Evolutionary conservation across 2,329 filamentous ascomycete genomes (phyloP).

Genomic region (Sordariomycetes sp.): DNA sequence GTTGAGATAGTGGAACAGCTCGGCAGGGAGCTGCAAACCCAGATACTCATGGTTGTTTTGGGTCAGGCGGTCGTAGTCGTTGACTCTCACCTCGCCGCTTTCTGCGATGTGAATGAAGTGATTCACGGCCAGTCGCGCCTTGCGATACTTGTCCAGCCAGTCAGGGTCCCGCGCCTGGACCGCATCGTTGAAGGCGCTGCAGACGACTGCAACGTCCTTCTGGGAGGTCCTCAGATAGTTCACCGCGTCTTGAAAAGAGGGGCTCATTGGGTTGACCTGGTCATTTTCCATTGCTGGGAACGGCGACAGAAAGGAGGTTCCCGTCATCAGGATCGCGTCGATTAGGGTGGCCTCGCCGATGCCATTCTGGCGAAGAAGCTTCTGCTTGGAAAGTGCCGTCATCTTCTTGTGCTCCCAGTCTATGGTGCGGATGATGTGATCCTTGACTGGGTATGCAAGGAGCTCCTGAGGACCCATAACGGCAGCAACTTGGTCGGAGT

Average conservation of each 20-base stretch:
- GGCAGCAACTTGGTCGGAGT: slow-evolving; percentile 61
- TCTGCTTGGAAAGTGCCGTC: slow-evolving; percentile 52
- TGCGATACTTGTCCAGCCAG: slow-evolving; percentile 81
- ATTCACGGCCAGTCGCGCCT: slow-evolving; percentile 74
- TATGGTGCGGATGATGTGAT: slow-evolving; percentile 57
- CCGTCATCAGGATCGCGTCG: slow-evolving; percentile 74
- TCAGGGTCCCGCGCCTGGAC: slow-evolving; percentile 59
- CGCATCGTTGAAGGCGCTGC: slow-evolving; percentile 72
- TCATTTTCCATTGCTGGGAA: too few species aligned
- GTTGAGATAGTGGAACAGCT: slow-evolving; percentile 85
- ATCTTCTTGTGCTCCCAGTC: slow-evolving; percentile 64
- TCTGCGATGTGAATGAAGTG: slow-evolving; percentile 77
- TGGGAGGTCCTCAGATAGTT: slow-evolving; percentile 64
- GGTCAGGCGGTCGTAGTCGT: slow-evolving; percentile 66
- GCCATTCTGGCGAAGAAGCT: slow-evolving; percentile 56
- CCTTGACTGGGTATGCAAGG: slow-evolving; percentile 75
- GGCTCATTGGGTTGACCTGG: too few species aligned
- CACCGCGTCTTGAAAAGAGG: slow-evolving; percentile 69
- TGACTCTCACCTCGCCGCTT: slow-evolving; percentile 67
- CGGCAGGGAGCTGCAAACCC: slow-evolving; percentile 79
- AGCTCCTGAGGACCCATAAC: slow-evolving; percentile 80
- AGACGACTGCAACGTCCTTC: slow-evolving; percentile 62
- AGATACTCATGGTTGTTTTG: slow-evolving; percentile 83
- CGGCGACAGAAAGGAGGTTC: slow-evolving; percentile 68
- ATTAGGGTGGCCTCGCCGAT: slow-evolving; percentile 65